These are phyloP conservation scores for Cicer arietinum DNA, from an alignment of 306 rosid species.

Conservation along the genomic window DNA sequence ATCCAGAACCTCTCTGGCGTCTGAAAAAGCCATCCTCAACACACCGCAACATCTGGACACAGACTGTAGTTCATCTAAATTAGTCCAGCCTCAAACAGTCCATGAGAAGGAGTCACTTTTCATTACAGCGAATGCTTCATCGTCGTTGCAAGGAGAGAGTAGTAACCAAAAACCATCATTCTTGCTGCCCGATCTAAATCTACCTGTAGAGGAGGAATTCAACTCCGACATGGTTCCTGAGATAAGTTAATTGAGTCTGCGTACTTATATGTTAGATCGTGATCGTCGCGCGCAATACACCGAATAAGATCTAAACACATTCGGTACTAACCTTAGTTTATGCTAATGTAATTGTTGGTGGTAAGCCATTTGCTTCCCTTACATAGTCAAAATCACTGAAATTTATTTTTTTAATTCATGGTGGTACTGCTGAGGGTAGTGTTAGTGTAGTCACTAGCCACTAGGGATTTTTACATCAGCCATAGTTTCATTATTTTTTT, in stretches of 20 bases:
- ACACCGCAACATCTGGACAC: slow-evolving; percentile 29
- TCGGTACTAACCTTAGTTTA: slow-evolving; percentile 46
- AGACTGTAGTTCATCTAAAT: slow-evolving; percentile 29
- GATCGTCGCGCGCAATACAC: slow-evolving; percentile 32
- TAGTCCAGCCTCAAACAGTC: slow-evolving; percentile 10
- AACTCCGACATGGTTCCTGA: slow-evolving; percentile 8
- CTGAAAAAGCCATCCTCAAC: slow-evolving; percentile 16
- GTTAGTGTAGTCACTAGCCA: slow-evolving; percentile 28
- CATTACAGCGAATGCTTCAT: slow-evolving; percentile 32
- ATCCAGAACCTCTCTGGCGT: slow-evolving; percentile 29
- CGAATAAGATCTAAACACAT: slow-evolving; percentile 40
- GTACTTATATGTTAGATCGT: slow-evolving; percentile 26
- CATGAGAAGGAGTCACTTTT: slow-evolving; percentile 18
- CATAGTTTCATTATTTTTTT: slow-evolving; percentile 21
- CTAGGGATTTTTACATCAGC: slow-evolving; percentile 41
- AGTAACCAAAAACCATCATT: slow-evolving; percentile 40
- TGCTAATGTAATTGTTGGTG: slow-evolving; percentile 44
- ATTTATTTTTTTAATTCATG: slow-evolving; percentile 37
- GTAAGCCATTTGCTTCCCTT: slow-evolving; percentile 25
- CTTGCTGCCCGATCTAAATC: slow-evolving; percentile 75
- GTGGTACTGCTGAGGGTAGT: slow-evolving; percentile 50
- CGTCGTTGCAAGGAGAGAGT: slow-evolving; percentile 44
- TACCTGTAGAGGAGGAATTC: slow-evolving; percentile 55
- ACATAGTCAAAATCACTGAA: slow-evolving; percentile 25
- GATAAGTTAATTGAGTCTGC: slow-evolving; percentile 42